These are phyloP conservation scores for Helianthus annuus DNA, from an alignment of 129 eudicot species.

Conservation along the genomic window HanXRQr2.0-SUNRISE NC_035448.2:14901065-14901564, in stretches of 20 bases:
- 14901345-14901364: neutral
- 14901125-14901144: constrained; percentile 4
- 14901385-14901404: neutral
- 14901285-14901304: constrained; percentile 71
- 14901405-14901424: neutral
- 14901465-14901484: constrained; percentile 37
- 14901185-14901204: constrained; percentile 45
- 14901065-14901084: constrained; percentile 22
- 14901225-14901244: constrained; percentile 66
- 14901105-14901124: constrained; percentile 17
- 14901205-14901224: constrained; percentile 74
- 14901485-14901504: constrained; percentile 17
- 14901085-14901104: constrained; percentile 32
- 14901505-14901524: constrained; percentile 10
- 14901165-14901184: constrained; percentile 8
- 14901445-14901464: constrained; percentile 44
- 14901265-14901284: constrained; percentile 49
- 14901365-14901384: neutral
- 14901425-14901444: neutral
- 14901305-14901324: constrained; percentile 64
- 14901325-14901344: constrained; percentile 44
- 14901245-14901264: constrained; percentile 67
- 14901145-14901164: constrained; percentile 23
- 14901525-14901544: constrained; percentile 5
- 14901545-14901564: neutral